These are phyloP conservation scores for Ilyonectria sp. DNA, from an alignment of 2,329 filamentous ascomycete species.

Conservation along the genomic window DNA sequence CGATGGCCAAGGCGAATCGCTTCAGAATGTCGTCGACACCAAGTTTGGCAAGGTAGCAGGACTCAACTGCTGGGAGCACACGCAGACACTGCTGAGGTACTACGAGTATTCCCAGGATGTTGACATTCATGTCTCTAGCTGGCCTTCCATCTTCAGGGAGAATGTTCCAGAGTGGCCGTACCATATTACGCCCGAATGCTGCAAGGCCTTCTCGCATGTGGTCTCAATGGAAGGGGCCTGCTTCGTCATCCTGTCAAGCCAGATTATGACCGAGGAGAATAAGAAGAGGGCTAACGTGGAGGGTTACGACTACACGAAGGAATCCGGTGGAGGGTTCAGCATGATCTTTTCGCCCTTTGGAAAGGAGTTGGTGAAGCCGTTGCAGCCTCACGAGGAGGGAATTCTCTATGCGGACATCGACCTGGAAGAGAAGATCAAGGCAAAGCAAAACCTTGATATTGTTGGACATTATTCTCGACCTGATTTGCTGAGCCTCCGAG, in stretches of 20 bases:
- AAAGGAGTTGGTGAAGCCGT: slow-evolving; percentile 45
- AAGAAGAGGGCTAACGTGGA: slow-evolving; percentile 31
- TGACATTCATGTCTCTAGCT: slow-evolving; percentile 63
- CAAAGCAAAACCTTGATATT: slow-evolving; percentile 55
- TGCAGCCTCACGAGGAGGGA: slow-evolving; percentile 49
- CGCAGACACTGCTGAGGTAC: slow-evolving; percentile 63
- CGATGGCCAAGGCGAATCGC: slow-evolving; percentile 57
- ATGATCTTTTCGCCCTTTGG: slow-evolving; percentile 53
- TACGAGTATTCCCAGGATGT: slow-evolving; percentile 59
- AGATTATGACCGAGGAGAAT: slow-evolving; percentile 60
- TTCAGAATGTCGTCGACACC: slow-evolving; percentile 56
- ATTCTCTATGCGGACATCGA: slow-evolving; percentile 57
- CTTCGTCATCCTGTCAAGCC: slow-evolving; percentile 67
- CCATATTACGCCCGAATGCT: slow-evolving; percentile 38
- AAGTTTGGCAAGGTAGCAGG: slow-evolving; percentile 58
- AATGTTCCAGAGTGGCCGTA: slow-evolving; percentile 52
- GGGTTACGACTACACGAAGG: slow-evolving; percentile 28
- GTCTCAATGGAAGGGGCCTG: slow-evolving; percentile 70
- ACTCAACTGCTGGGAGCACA: slow-evolving; percentile 66
- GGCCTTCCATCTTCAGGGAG: slow-evolving; percentile 52
- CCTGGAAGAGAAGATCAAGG: slow-evolving; percentile 39
- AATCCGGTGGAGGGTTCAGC: slow-evolving; percentile 38
- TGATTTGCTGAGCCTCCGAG: slow-evolving; percentile 56
- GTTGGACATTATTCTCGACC: slow-evolving; percentile 53
- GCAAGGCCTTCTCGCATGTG: slow-evolving; percentile 59